Evolutionary conservation across 2,329 filamentous ascomycete species (phyloP), one percentile per base, ranked within the genome.

Genomic region (Macrophomina phaseolina): DNA sequence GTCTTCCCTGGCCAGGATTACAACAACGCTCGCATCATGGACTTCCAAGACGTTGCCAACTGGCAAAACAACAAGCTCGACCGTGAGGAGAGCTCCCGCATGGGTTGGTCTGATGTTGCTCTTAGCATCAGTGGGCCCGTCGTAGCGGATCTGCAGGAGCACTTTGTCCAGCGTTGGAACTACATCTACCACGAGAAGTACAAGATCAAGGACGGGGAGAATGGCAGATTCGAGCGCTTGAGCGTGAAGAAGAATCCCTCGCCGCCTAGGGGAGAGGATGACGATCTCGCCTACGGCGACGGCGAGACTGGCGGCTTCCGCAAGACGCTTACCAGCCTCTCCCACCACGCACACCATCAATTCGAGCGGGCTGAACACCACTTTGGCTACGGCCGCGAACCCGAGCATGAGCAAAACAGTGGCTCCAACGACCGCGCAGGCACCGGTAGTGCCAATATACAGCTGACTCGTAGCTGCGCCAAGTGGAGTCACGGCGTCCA

Each of bases 51-150:
- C 72, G 91, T 94, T 28, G 80, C 86, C 23, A 86, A 95, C 69
- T 96, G 90, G 87, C 86, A 94, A 69, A 87, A 93, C 69, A 97
- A 97, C 78, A 93, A 97, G 75, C 85, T 97, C 23, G 91, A 96
- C 73, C 87, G 94, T 60, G 90, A 89, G 11, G 87, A 89, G 73
- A 91, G 85, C 78, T 92, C 91, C 2, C 87, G 94, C 68, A 97
- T 97, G 93, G 93, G 93, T 23, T 97, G 94, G 94, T 92, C 91
- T 14, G 94, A 97, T 78, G 87, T 97, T 67, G 89, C 91, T 11
- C 83, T 97, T 66, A 93, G 89, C 71, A 77, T 97, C 67, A 85
- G 85, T 14, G 93, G 93, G 0, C 89, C 89, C 0, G 90, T 92
- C 9, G 89, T 94, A 0, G 83, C 90, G 69, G 93, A 91, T 76